Evolutionary conservation across 108 stramenopile species (phyloP).

Genomic region (Skeletonema grethae): DNA sequence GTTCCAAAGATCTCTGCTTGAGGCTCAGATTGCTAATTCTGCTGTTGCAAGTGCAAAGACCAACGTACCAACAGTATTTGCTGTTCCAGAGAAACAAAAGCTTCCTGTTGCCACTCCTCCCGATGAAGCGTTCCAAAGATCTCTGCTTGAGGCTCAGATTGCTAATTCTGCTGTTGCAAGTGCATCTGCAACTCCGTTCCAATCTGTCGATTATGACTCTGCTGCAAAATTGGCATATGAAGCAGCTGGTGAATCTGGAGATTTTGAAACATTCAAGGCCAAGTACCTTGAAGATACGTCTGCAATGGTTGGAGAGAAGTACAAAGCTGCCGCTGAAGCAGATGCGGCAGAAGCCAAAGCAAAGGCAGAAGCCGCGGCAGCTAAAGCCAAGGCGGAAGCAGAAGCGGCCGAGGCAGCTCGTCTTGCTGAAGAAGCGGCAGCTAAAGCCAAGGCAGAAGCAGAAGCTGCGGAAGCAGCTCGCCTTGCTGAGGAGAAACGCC

Average conservation of each 20-base stretch:
- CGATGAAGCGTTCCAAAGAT: conserved; percentile 10
- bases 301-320: conserved; percentile 21
- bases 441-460: conserved; percentile 8
- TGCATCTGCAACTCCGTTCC: conserved; percentile 4
- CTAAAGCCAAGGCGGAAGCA: neutral
- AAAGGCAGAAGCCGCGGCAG: conserved; percentile 2
- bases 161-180: neutral
- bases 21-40: conserved; percentile 1
- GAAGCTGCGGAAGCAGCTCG: conserved; percentile 21
- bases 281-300: conserved; percentile 15
- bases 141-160: conserved; percentile 10
- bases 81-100: neutral
- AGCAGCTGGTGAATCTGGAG: conserved; percentile 4
- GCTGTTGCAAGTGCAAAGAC: no score
- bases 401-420: no score
- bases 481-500: conserved; percentile 26
- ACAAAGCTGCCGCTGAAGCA: conserved; percentile 2
- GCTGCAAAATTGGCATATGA: conserved; percentile 33
- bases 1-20: conserved; percentile 24
- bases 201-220: conserved; percentile 35
- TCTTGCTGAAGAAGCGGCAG: no score
- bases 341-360: conserved; percentile 1
- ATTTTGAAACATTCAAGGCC: conserved; percentile 21
- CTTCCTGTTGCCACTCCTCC: neutral
- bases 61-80: neutral